Conservation (phyloP, 2,329 filamentous ascomycete species). For the Phaeosphaeria sp. region DNA sequence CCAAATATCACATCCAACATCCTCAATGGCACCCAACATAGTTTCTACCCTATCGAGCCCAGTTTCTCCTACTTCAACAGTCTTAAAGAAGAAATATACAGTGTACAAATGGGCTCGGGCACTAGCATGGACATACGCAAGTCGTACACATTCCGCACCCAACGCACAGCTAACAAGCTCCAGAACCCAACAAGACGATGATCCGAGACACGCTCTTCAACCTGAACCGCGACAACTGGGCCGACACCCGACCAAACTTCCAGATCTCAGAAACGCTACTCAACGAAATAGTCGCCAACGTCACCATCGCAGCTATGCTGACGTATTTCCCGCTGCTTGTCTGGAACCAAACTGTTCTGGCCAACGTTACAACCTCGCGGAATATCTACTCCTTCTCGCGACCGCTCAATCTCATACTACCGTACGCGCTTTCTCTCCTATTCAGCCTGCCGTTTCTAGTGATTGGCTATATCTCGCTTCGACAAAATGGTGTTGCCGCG, state of each 20-base stretch:
- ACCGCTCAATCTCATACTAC: background rate
- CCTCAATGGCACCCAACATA: background rate
- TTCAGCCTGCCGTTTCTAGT: background rate
- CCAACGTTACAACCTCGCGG: background rate
- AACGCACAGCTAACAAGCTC: background rate
- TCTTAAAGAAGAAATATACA: too few species aligned
- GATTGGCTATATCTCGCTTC: background rate
- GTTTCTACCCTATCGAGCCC: too few species aligned
- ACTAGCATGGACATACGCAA: background rate
- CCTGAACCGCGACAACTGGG: background rate
- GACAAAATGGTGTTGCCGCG: background rate
- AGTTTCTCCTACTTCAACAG: too few species aligned
- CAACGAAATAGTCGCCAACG: background rate
- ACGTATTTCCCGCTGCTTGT: background rate
- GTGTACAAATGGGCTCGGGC: background rate
- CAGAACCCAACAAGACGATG: background rate
- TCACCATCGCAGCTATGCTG: background rate
- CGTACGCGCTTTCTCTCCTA: background rate
- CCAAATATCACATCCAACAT: background rate
- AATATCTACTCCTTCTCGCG: background rate
- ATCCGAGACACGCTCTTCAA: background rate
- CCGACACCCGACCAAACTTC: background rate
- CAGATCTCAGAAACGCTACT: background rate
- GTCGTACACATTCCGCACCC: background rate
- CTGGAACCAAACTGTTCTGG: background rate